Conservation (phyloP, 2,329 filamentous ascomycete species). For the Madurella fahalii region DNA sequence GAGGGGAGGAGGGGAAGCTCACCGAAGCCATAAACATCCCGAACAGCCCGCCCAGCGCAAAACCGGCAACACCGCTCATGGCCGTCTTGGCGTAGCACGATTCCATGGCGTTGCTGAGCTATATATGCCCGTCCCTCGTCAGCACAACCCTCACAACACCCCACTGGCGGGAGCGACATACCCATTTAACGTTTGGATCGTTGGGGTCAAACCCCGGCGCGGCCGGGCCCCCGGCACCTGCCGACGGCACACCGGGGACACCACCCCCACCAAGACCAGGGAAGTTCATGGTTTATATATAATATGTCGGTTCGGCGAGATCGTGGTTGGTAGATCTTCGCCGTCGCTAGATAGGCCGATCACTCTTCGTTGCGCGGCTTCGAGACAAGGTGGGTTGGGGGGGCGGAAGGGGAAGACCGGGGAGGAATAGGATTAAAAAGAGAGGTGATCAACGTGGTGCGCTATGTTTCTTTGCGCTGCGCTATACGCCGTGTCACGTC, state of each 20-base stretch:
- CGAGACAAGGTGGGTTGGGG: too few relatives aligned
- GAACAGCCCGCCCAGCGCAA: conserved; percentile 88
- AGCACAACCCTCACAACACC: neutral
- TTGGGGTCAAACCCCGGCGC: conserved; percentile 35
- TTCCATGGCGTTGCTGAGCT: conserved; percentile 76
- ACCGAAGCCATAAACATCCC: conserved; percentile 98
- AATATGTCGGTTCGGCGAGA: too few relatives aligned
- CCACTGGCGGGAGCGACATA: conserved; percentile 14
- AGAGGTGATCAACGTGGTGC: neutral
- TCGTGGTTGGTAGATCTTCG: too few relatives aligned
- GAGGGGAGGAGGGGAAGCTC: conserved; percentile 34
- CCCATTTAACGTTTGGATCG: conserved; percentile 49
- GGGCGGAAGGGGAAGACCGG: too few relatives aligned
- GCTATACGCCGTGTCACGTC: neutral
- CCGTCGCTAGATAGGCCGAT: too few relatives aligned
- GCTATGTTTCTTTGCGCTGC: neutral
- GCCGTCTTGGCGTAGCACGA: conserved; percentile 85
- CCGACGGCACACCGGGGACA: conserved; percentile 2
- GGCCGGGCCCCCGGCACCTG: conserved; percentile 28
- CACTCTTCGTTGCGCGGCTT: too few relatives aligned
- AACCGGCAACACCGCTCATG: conserved; percentile 89
- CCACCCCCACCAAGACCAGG: conserved; percentile 17
- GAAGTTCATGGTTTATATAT: conserved; percentile 22
- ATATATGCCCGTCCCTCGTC: neutral
- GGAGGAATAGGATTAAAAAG: too few relatives aligned